A percentile compares a stretch with the other conserved stretches of the same genome.
Evolutionary conservation across 2,329 filamentous ascomycete genomes (phyloP).

Genomic region (Monascus ruber): DNA sequence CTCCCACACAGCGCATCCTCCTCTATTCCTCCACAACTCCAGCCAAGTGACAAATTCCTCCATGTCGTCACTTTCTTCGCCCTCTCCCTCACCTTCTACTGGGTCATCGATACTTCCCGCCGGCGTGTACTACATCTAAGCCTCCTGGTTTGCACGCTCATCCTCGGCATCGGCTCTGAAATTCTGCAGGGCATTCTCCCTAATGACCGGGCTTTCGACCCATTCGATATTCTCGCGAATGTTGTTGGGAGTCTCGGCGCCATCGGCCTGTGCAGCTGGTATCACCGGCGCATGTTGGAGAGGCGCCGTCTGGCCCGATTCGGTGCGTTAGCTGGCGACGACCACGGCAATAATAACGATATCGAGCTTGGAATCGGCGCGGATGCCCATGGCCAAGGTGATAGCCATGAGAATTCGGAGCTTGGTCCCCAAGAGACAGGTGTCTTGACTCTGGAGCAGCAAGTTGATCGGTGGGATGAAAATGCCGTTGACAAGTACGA

Average conservation of each 20-base stretch:
- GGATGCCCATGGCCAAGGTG: conserved; percentile 15
- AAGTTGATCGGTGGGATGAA: conserved; percentile 91
- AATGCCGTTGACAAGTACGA: conserved; percentile 60
- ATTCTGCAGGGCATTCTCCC: conserved; percentile 54
- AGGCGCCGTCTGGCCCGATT: conserved; percentile 62
- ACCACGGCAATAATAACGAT: conserved; percentile 42
- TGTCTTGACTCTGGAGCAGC: conserved; percentile 59
- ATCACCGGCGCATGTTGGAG: conserved; percentile 92
- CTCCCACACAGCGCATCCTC: conserved; percentile 38
- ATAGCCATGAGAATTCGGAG: conserved; percentile 19
- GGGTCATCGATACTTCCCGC: conserved; percentile 85
- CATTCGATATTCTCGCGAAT: conserved; percentile 81
- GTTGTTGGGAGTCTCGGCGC: conserved; percentile 63
- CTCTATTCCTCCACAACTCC: conserved; percentile 34
- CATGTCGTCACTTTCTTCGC: conserved; percentile 84
- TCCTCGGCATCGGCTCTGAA: conserved; percentile 44
- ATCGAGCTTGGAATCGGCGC: conserved; percentile 48
- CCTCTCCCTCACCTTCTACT: conserved; percentile 80
- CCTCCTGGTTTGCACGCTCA: conserved; percentile 63
- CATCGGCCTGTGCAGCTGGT: conserved; percentile 70
- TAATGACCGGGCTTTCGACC: conserved; percentile 61
- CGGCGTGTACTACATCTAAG: conserved; percentile 77
- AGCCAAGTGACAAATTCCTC: conserved; percentile 79
- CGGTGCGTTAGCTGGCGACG: conserved; percentile 53
- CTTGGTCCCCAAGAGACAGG: conserved; percentile 52